These are phyloP conservation scores for Trichoderma sp. DNA, from an alignment of 2,329 filamentous ascomycete genomes.

Conservation along the genomic window DNA sequence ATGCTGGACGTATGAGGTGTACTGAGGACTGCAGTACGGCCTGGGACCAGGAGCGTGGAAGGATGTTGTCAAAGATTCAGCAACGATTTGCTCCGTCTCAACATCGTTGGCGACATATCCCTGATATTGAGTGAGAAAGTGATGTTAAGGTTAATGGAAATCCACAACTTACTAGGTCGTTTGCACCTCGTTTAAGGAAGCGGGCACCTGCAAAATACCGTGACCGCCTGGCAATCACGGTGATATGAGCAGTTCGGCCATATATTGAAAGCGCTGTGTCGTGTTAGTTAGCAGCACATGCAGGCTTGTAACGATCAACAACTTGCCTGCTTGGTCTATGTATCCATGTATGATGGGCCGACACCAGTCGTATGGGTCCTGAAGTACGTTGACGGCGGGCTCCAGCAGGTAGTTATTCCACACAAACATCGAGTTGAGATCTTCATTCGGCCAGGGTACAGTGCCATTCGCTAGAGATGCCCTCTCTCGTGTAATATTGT, in stretches of 20 bases:
- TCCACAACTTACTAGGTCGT: constrained; percentile 60
- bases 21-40: constrained; percentile 83
- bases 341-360: constrained; percentile 94
- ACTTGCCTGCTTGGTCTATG: constrained; percentile 74
- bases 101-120: constrained; percentile 98
- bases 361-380: constrained; percentile 92
- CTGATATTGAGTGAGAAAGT: constrained; percentile 27
- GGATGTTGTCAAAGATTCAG: constrained; percentile 88
- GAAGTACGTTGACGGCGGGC: constrained; percentile 67
- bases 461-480: constrained; percentile 64
- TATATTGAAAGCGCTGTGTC: constrained; percentile 69
- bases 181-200: constrained; percentile 90
- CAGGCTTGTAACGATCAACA: too few species aligned
- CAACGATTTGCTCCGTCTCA: constrained; percentile 97
- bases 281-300: background rate
- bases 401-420: constrained; percentile 91
- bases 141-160: background rate
- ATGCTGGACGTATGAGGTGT: constrained; percentile 96
- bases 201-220: constrained; percentile 91
- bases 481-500: constrained; percentile 83
- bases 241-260: constrained; percentile 84
- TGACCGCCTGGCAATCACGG: constrained; percentile 87
- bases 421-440: constrained; percentile 94
- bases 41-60: constrained; percentile 88
- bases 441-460: constrained; percentile 55